Conservation (phyloP, 495 filamentous ascomycete species). For the Barbatosphaeria neglecta region DNA sequence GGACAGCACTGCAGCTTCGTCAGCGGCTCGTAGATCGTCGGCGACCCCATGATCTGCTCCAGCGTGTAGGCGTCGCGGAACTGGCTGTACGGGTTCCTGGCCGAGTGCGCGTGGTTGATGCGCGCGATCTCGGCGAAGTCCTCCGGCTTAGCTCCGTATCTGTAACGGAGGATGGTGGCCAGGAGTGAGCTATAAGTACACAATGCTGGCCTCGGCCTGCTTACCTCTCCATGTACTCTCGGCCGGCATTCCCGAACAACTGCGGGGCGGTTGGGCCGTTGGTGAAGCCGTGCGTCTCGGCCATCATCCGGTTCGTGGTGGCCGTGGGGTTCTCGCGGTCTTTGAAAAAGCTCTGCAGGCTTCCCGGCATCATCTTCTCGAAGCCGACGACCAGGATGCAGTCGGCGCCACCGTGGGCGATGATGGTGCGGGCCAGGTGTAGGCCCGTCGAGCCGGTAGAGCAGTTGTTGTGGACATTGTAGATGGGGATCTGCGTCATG, state of each 20-base stretch:
- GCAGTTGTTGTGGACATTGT: conserved; percentile 99
- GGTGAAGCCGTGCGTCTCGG: conserved; percentile 61
- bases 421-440: conserved; percentile 70
- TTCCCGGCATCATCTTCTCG: conserved; percentile 96
- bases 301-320: conserved; percentile 67
- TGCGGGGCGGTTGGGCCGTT: conserved; percentile 80
- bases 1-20: conserved; percentile 80
- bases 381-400: conserved; percentile 88
- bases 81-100: conserved; percentile 91
- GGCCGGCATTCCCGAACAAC: conserved; percentile 90
- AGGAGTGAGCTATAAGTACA: conserved; percentile 3
- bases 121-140: conserved; percentile 96
- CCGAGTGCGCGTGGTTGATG: conserved; percentile 83
- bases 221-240: conserved; percentile 92
- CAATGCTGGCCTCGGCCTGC: conserved; percentile 6
- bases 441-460: conserved; percentile 84
- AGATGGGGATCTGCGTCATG: conserved; percentile 89
- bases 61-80: conserved; percentile 86
- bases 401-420: conserved; percentile 68
- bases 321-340: conserved; percentile 70
- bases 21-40: conserved; percentile 56
- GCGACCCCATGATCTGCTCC: conserved; percentile 67
- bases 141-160: conserved; percentile 68
- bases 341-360: conserved; percentile 64
- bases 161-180: conserved; percentile 24